Base-by-base conservation (phyloP, 2,329 filamentous ascomycete species). In the Didymella arachidicola region DNA sequence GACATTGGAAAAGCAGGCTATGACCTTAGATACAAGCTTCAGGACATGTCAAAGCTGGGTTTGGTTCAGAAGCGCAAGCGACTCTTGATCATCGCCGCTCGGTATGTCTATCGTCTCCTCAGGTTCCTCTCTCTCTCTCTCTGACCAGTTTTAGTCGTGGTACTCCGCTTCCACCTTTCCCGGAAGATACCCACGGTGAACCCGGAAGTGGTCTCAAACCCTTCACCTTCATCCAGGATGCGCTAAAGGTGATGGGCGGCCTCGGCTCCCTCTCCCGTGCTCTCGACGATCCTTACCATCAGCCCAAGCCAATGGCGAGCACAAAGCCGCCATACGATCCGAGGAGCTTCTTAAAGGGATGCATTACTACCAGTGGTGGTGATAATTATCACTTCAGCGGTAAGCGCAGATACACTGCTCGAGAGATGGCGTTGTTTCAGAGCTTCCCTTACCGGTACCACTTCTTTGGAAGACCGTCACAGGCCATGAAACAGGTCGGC, bases 141-240 rank as follows among this genome's bases (percentile, higher is more conserved):
- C 61, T 67, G 53, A 69, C 46, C 39, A 19, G n/a, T 2, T 22
- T 26, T n/a, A 65, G 68, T 26, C 57, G 59, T 0, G 72, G 67
- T 0, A 60, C 36, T 6, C 72, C 74, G 0, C 32, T 77, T 0
- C 72, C 74, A 0, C 68, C 68, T 0, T 75, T 77, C 26, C 74
- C 74, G 0, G 63, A 63, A 10, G 61, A 66, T 0, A 69, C 60
- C 0, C 64, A 74, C 43, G 74, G 74, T 22, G 56, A 62, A 0
- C 2, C 19, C 1, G 62, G 61, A 1, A 67, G 51, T 18, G 69
- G 73, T 0, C 42, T 77, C 0, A 67, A 69, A 22, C 63, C 45
- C 0, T 69, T 51, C 11, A 50, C 62, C 0, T 62, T 56, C 1
- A 70, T 77, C 3, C 56, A 36, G 0, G 64, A 74, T 22, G 69